phyloP scores from a whole-genome alignment of 306 rosid genomes.

The Vachellia collinsii region DNA sequence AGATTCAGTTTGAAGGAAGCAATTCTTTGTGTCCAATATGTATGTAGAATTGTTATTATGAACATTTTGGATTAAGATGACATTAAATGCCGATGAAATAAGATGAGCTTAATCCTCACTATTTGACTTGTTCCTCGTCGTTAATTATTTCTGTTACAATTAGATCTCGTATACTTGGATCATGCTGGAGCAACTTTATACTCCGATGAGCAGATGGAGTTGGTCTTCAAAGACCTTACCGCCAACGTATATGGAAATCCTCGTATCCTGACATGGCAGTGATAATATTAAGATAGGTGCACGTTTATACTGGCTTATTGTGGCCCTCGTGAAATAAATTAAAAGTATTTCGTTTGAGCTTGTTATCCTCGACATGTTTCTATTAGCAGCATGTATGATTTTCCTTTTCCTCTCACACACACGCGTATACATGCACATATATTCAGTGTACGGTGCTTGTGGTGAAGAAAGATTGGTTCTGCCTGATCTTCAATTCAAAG shows the following conservation, averaged over 20 bases:
- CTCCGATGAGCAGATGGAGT: conserved; percentile 89
- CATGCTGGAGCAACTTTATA: conserved; percentile 94
- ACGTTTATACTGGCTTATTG: neutral
- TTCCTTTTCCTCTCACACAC: neutral
- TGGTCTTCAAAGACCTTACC: conserved; percentile 70
- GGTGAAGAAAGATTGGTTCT: neutral
- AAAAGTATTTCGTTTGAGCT: neutral
- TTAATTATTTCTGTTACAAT: conserved; percentile 14
- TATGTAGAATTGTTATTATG: neutral
- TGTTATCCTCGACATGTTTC: neutral
- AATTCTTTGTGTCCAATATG: neutral
- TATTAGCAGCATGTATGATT: neutral
- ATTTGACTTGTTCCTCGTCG: neutral
- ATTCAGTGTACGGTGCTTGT: neutral
- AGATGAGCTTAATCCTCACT: no score
- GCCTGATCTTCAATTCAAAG: neutral
- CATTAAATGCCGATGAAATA: neutral
- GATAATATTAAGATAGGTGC: neutral
- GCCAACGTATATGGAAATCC: conserved; percentile 85
- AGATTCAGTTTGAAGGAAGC: neutral
- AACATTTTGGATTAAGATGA: neutral
- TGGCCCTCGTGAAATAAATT: neutral
- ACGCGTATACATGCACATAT: neutral
- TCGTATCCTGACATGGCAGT: conserved; percentile 66
- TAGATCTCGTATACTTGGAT: conserved; percentile 86